Percentiles rank a stretch among this genome's conserved stretches.
phyloP scores from a whole-genome alignment of 495 filamentous ascomycete genomes.

The Choiromyces venosus region DNA sequence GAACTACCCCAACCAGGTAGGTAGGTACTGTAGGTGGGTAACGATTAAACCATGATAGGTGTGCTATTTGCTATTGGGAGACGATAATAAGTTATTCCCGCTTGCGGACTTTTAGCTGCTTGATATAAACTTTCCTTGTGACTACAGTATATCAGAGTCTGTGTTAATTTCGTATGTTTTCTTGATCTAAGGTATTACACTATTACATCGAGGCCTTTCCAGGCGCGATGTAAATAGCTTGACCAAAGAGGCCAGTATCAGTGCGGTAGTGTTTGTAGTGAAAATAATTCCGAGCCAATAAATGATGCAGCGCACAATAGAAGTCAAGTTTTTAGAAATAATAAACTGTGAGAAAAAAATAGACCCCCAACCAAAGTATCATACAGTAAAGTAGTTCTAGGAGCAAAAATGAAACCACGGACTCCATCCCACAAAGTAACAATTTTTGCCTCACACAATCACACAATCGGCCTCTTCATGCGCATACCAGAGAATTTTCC shows the following conservation, averaged over 20 bases:
- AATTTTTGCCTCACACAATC: conserved; percentile 15
- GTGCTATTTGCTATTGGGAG: background rate
- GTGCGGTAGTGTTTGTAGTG: background rate
- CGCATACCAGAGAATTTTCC: conserved; percentile 1
- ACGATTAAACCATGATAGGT: background rate
- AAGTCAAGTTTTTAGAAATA: background rate
- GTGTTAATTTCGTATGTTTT: background rate
- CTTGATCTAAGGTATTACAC: background rate
- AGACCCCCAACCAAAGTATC: conserved; percentile 25
- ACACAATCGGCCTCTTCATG: conserved; percentile 19
- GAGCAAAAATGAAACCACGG: conserved; percentile 20
- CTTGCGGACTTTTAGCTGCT: background rate
- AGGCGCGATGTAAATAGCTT: background rate
- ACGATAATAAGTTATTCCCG: background rate
- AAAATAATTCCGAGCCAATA: background rate
- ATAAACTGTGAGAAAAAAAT: conserved; percentile 9
- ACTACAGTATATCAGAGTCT: background rate
- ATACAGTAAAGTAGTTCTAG: conserved; percentile 22
- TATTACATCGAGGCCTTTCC: background rate
- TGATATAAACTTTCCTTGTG: background rate
- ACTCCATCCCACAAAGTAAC: conserved; percentile 15
- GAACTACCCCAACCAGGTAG: background rate
- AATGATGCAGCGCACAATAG: background rate
- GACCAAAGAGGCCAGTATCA: background rate
- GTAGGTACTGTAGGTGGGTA: background rate